Evolutionary conservation across 1,284 basidiomycete genomes (phyloP).

Genomic region (Fomitopsis palustris): DNA sequence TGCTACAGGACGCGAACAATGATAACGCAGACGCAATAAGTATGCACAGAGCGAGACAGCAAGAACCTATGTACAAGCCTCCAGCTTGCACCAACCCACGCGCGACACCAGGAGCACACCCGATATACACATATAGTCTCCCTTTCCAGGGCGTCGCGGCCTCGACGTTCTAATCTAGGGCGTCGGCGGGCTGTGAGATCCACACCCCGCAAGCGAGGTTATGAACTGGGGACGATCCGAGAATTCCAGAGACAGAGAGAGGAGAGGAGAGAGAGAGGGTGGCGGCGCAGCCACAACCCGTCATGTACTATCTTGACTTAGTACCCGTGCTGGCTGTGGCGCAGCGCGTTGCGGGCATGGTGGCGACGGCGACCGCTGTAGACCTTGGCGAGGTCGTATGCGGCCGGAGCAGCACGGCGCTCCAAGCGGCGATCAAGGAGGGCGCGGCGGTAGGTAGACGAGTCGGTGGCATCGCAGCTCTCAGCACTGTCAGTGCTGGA

Average conservation of each 20-base stretch:
- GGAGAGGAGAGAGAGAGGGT: neutral
- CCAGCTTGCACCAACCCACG: constrained; percentile 3
- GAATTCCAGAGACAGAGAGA: neutral
- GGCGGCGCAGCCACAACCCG: neutral
- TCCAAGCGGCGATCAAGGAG: constrained; percentile 1
- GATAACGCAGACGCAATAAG: constrained; percentile 1
- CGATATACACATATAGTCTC: constrained; percentile 1
- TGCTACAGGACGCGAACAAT: neutral
- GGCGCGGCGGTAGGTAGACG: neutral
- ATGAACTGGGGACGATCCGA: neutral
- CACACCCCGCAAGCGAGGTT: constrained; percentile 5
- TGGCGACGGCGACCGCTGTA: constrained; percentile 3
- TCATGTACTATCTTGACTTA: neutral
- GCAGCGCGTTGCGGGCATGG: constrained; percentile 5
- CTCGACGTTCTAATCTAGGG: neutral
- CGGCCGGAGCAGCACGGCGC: neutral
- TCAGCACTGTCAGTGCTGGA: neutral
- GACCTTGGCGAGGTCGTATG: neutral
- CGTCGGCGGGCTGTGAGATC: constrained; percentile 1
- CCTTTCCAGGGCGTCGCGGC: constrained; percentile 7
- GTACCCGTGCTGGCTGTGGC: neutral
- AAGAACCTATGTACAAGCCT: neutral
- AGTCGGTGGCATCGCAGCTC: neutral
- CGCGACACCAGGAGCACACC: constrained; percentile 5
- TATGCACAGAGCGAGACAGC: neutral